Evolutionary conservation across 2,329 filamentous ascomycete species (phyloP).

Genomic region (Tolypocladium ophioglossoides): DNA sequence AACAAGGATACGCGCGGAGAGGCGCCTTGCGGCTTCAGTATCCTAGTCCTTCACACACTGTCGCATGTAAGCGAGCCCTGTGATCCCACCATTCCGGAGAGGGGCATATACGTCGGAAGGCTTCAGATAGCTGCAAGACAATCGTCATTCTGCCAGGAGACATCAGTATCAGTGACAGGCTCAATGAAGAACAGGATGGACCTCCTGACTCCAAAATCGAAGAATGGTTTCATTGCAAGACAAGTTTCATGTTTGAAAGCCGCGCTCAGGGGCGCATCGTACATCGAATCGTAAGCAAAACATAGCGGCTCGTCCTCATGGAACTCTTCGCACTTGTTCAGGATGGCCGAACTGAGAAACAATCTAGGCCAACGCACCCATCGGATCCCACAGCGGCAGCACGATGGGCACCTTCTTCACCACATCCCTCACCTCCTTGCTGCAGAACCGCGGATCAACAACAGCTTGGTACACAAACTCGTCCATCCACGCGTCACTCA

Average conservation of each 20-base stretch:
- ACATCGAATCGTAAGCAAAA: neutral
- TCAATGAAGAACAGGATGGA: neutral
- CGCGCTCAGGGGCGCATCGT: no score
- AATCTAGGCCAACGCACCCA: constrained; percentile 57
- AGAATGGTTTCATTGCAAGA: neutral
- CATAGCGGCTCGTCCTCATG: neutral
- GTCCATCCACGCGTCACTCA: constrained; percentile 73
- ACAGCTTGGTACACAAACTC: constrained; percentile 82
- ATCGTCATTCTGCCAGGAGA: neutral
- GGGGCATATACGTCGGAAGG: neutral
- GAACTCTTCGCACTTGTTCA: neutral
- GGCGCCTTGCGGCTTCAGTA: neutral
- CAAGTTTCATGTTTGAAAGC: neutral
- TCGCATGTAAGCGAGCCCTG: neutral
- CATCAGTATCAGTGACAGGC: no score
- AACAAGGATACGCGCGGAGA: neutral
- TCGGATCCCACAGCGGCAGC: constrained; percentile 70
- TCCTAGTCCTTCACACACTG: neutral
- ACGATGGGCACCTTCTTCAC: constrained; percentile 60
- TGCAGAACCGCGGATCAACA: constrained; percentile 60
- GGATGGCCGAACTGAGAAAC: neutral
- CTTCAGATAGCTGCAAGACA: neutral
- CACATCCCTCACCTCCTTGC: constrained; percentile 57
- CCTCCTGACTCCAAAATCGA: neutral
- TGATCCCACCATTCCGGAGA: neutral